Base-by-base conservation (phyloP, 2,329 filamentous ascomycete genomes). In the Cucurbitaria berberidis region DNA sequence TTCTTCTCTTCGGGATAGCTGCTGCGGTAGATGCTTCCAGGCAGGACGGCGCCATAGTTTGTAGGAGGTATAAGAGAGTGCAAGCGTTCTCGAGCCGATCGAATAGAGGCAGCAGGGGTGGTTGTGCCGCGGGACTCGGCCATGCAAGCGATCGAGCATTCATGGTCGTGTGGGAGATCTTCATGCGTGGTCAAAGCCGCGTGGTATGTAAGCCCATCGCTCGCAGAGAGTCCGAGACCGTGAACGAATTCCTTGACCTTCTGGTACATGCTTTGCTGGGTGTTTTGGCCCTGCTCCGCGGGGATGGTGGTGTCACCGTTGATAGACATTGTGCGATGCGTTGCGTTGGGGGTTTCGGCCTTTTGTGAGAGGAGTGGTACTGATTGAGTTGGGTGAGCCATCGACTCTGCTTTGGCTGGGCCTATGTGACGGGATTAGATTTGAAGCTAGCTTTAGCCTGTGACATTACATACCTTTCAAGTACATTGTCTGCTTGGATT, bases 21-120 rank as follows among this genome's bases (percentile, higher is more conserved):
- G 74, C 90, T 93, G 46, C 93, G 85, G 72, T 91, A 96, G 24
- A 97, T 81, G 10, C 86, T 80, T 8, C 88, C 87, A 6, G 86
- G 84, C 18, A 88, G 78, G 18, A 96, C 88, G 24, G 86, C 77
- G 16, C 89, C 90, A 74, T 93, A 96, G 70, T 96, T 96, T 60
- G 77, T 66, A 1, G 90, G 89, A n/a, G 78, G 77, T 15, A 76
- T 59, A 5, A 75, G 60, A 29, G 73, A 68, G 36, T 66, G 63
- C 18, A 80, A 65, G n/a, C 77, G 74, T 13, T 66, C 57, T n/a
- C 49, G 49, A 30, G 50, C 58, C 32, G 63, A 67, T 15, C 53
- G 59, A 26, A 67, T 48, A 22, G 64, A 67, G 9, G 51, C 45
- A 8, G 60, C 43, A 16, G 60, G 60, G 11, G 60, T 63, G 29